Base-by-base conservation (phyloP, 441 rosid species). In the Dalechampia spathulata region DNA sequence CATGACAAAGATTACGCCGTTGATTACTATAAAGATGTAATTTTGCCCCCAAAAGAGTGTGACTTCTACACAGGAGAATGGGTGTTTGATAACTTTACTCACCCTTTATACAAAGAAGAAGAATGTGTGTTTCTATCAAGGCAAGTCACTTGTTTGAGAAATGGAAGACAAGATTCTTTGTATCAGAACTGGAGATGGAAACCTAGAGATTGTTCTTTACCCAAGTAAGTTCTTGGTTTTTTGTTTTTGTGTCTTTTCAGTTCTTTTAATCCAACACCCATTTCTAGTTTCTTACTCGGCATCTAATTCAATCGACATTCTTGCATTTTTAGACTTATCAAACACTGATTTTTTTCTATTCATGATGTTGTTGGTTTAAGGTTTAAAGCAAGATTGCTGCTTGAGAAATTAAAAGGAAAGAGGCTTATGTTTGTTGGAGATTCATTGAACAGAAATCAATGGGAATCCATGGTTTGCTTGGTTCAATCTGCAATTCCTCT, bases 401-500 rank as follows among this genome's bases (percentile, higher is more conserved):
- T 87, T 17, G 75, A 85, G 69, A 91, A 86, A 60, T 83, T 87
- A 19, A 80, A 81, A 65, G 79, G 81, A 67, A 91, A 82, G 80
- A 79, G 95, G 66, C 71, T 91, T 40, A 83, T 91, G 98, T 91
- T 83, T 44, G 89, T 87, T 56, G 96, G 98, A 48, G 98, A 91
- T 68, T 91, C 96, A 0, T 32, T 88, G 38, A 86, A 91, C 57
- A 63, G 92, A 58, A 88, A 87, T 52, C 98, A 91, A 43, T 91
- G 98, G 98, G 88, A 87, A 69, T 91, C 98, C 7, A 79, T 87
- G 96, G 71, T 85, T 50, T 87, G 98, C 36, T 55, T 86, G 75
- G 80, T 79, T 63, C 87, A 86, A 62, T 91, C 95, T 40, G 74
- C 69, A 28, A 43, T 69, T 52, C 79, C 86, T 39, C 59, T 70